Percentiles rank a stretch among this genome's conserved stretches.
phyloP scores from a whole-genome alignment of 176 grass and related monocot species.

The Guadua angustifolia region DNA sequence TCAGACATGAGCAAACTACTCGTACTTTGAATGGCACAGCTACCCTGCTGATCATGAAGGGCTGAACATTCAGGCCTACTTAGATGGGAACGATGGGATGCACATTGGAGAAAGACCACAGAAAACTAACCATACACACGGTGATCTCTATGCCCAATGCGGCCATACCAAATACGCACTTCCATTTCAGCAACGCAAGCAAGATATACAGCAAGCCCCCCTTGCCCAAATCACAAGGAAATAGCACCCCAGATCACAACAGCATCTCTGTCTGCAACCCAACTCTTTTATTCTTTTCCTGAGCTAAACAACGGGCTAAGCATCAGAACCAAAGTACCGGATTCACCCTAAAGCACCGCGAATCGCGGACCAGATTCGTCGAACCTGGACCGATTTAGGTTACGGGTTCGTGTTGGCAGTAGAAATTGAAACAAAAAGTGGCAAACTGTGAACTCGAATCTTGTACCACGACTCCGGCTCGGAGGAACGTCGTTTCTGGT shows the following conservation, averaged over 20 bases:
- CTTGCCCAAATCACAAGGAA: background rate
- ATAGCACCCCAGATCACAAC: background rate
- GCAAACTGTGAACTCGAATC: too few relatives aligned
- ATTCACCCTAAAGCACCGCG: too few relatives aligned
- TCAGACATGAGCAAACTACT: background rate
- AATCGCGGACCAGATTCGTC: too few relatives aligned
- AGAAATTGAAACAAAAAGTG: too few relatives aligned
- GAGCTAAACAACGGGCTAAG: background rate
- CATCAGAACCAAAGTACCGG: background rate
- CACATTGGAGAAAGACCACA: background rate
- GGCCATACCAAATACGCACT: background rate
- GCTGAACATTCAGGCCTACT: background rate
- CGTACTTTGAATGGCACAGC: background rate
- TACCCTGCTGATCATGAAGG: background rate
- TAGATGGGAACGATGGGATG: background rate
- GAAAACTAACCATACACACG: background rate
- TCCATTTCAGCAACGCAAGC: background rate
- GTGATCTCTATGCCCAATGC: background rate
- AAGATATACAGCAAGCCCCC: background rate
- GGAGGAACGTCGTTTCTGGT: too few relatives aligned
- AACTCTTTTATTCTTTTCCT: background rate
- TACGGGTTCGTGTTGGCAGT: too few relatives aligned
- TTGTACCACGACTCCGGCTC: too few relatives aligned
- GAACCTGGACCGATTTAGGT: too few relatives aligned
- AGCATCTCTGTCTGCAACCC: too few relatives aligned